These are phyloP conservation scores for Amanita rimosa DNA, from an alignment of 768 basidiomycete genomes.

Conservation along the genomic window DNA sequence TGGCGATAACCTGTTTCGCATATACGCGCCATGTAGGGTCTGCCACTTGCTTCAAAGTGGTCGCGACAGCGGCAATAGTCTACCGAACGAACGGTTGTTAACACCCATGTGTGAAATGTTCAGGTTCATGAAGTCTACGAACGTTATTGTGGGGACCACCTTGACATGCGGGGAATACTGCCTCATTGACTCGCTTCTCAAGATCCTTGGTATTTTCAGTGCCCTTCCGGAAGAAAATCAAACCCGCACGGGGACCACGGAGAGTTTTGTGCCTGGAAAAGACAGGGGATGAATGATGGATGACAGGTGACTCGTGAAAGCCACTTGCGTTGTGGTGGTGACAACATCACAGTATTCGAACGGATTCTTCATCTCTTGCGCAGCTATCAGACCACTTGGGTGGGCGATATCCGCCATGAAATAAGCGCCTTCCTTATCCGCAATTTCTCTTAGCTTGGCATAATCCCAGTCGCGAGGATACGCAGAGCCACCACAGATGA, in stretches of 20 bases:
- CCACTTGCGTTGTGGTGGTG: slow-evolving; percentile 78
- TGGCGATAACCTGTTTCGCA: slow-evolving; percentile 89
- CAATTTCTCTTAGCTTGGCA: slow-evolving; percentile 63
- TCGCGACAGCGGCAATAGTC: slow-evolving; percentile 94
- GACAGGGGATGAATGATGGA: not conserved
- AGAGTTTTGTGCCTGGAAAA: slow-evolving; percentile 85
- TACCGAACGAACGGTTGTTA: slow-evolving; percentile 15
- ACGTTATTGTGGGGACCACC: slow-evolving; percentile 99
- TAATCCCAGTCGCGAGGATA: slow-evolving; percentile 99
- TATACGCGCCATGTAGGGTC: slow-evolving; percentile 86
- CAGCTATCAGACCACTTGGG: slow-evolving; percentile 91
- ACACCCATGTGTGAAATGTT: not conserved
- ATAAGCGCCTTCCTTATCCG: slow-evolving; percentile 83
- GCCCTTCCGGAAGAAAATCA: slow-evolving; percentile 98
- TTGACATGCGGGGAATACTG: slow-evolving; percentile 99
- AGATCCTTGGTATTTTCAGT: slow-evolving; percentile 72
- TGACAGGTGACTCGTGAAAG: not conserved
- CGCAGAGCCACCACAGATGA: slow-evolving; percentile 97
- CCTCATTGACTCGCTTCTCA: slow-evolving; percentile 95
- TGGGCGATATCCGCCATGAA: slow-evolving; percentile 97
- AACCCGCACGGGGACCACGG: slow-evolving; percentile 92
- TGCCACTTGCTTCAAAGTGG: slow-evolving; percentile 82
- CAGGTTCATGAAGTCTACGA: slow-evolving; percentile 12
- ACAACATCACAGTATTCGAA: slow-evolving; percentile 97
- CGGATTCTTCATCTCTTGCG: slow-evolving; percentile 79